Evolutionary conservation across 2,329 filamentous ascomycete species (phyloP).

Genomic region (Aspergillus fructus): DNA sequence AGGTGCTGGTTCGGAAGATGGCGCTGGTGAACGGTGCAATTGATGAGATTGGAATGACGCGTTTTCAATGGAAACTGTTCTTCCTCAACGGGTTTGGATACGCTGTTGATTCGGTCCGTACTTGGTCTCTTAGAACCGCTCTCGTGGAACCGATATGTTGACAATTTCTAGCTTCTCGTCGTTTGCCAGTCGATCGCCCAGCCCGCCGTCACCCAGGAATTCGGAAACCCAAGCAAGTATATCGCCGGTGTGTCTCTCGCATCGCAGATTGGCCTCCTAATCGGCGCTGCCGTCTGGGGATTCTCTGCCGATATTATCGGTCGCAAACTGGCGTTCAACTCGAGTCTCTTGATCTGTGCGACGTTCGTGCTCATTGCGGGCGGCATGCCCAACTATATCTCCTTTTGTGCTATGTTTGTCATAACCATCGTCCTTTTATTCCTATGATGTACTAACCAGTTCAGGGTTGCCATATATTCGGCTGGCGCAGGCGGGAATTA

Average conservation of each 20-base stretch:
- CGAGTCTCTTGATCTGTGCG: constrained; percentile 71
- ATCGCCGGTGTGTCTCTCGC: constrained; percentile 78
- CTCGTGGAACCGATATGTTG: background rate
- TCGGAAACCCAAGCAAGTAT: constrained; percentile 68
- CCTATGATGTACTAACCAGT: background rate
- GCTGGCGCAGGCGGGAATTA: constrained; percentile 68
- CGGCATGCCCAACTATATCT: constrained; percentile 66
- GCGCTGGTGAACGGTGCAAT: constrained; percentile 38
- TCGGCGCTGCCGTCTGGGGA: constrained; percentile 79
- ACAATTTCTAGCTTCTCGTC: constrained; percentile 27
- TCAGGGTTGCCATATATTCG: constrained; percentile 7
- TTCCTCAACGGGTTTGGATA: constrained; percentile 62
- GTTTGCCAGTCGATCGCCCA: constrained; percentile 20
- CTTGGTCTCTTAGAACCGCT: background rate
- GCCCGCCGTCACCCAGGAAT: constrained; percentile 49
- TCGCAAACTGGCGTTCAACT: constrained; percentile 75
- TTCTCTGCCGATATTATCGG: constrained; percentile 74
- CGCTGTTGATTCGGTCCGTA: constrained; percentile 33
- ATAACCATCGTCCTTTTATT: constrained; percentile 21
- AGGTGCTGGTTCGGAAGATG: constrained; percentile 43
- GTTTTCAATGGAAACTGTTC: constrained; percentile 61
- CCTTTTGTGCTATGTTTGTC: constrained; percentile 22
- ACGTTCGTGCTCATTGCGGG: constrained; percentile 71
- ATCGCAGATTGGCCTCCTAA: constrained; percentile 61
- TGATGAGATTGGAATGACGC: constrained; percentile 62